Conservation (phyloP, 2,329 filamentous ascomycete genomes). For the Chaetoscypha palmicola region DNA sequence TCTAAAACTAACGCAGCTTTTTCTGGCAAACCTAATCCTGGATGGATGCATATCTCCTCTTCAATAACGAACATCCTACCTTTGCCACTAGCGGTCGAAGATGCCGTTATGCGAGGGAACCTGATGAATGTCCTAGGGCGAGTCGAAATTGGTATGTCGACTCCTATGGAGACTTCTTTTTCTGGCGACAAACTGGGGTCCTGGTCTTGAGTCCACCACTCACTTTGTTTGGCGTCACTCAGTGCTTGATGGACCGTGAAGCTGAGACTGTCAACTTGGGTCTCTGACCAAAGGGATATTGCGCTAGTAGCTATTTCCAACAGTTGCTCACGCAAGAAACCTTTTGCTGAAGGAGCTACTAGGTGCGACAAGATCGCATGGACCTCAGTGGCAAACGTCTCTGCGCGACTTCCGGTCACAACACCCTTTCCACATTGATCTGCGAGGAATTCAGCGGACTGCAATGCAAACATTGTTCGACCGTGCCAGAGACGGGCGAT, state of each 20-base stretch:
- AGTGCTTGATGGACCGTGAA: not conserved
- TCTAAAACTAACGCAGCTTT: not conserved
- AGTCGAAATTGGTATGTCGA: too few relatives aligned
- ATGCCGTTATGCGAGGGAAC: not conserved
- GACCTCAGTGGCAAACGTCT: not conserved
- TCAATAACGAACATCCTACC: not conserved
- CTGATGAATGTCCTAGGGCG: not conserved
- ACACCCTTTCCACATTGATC: not conserved
- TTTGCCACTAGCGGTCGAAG: not conserved
- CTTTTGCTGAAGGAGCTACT: not conserved
- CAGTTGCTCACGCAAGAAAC: not conserved
- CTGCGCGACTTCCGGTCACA: not conserved
- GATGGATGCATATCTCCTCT: not conserved
- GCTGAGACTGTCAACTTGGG: not conserved
- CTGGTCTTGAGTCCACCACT: not conserved
- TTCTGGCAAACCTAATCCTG: not conserved
- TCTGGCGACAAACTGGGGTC: not conserved
- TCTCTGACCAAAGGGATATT: not conserved
- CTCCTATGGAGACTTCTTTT: not conserved
- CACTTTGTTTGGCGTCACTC: not conserved
- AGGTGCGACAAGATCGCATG: too few relatives aligned
- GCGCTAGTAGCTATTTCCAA: not conserved
- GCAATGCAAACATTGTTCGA: not conserved
- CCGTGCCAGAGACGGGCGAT: not conserved
- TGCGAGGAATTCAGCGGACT: not conserved